Conservation (phyloP, 2,329 filamentous ascomycete species). For the Penicillium sp. region DNA sequence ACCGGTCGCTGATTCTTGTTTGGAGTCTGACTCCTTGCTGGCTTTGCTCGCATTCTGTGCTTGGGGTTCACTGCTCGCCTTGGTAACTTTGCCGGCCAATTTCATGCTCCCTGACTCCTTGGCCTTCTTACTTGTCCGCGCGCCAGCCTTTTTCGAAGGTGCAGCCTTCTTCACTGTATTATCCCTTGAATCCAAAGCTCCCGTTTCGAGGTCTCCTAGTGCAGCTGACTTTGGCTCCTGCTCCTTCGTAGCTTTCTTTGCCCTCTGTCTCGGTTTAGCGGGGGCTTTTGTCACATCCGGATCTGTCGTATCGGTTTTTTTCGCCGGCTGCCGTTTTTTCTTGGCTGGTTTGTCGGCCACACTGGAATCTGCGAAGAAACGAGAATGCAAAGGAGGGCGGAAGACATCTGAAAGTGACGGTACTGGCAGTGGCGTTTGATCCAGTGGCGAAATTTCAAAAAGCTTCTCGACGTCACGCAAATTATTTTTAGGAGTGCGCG, state of each 20-base stretch:
- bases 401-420: conserved; percentile 29
- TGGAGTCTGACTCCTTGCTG: conserved; percentile 8
- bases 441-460: conserved; percentile 20
- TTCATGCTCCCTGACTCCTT: conserved; percentile 33
- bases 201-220: neutral
- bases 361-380: conserved; percentile 24
- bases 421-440: conserved; percentile 26
- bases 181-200: conserved; percentile 12
- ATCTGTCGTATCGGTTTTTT: conserved; percentile 12
- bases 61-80: conserved; percentile 23
- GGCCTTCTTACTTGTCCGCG: conserved; percentile 24
- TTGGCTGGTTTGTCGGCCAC: conserved; percentile 8
- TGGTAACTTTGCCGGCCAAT: conserved; percentile 38
- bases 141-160: conserved; percentile 24
- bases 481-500: conserved; percentile 31
- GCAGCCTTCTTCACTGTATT: conserved; percentile 21
- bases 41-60: conserved; percentile 13
- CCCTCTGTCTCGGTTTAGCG: conserved; percentile 10
- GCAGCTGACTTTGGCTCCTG: conserved; percentile 2
- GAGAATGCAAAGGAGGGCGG: conserved; percentile 23
- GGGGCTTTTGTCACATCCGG: conserved; percentile 1
- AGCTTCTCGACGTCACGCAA: conserved; percentile 13
- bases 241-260: conserved; percentile 14
- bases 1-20: neutral
- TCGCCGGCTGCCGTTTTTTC: conserved; percentile 10